phyloP scores from a whole-genome alignment of 2,329 filamentous ascomycete species.

The Pestalotiopsis fici region DNA sequence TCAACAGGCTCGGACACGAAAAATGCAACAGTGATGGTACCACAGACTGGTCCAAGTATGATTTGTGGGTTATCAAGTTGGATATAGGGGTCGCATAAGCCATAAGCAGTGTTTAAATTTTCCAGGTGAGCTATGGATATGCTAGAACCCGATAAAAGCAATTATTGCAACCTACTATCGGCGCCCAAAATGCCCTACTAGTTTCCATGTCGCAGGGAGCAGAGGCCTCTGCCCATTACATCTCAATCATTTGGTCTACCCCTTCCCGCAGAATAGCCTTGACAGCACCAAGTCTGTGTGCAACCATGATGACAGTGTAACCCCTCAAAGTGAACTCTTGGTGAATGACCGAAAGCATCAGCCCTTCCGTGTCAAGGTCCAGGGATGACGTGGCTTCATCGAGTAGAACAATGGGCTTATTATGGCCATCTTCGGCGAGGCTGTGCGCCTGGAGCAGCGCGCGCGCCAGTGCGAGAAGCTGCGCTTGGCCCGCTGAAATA shows the following conservation, averaged over 20 bases:
- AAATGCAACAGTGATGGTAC: neutral
- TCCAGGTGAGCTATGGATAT: neutral
- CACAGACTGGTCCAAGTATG: neutral
- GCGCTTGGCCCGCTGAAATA: conserved; percentile 32
- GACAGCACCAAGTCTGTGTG: conserved; percentile 29
- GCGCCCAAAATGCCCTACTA: too few relatives aligned
- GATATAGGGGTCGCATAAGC: neutral
- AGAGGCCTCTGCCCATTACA: neutral
- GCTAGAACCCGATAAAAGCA: neutral
- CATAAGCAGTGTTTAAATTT: neutral
- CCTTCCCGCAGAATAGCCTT: conserved; percentile 21
- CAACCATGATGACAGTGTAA: conserved; percentile 35
- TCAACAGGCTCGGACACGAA: neutral
- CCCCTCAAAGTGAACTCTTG: conserved; percentile 25
- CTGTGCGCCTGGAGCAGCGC: conserved; percentile 25
- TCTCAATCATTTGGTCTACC: conserved; percentile 17
- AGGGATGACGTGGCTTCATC: conserved; percentile 33
- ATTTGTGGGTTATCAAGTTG: neutral
- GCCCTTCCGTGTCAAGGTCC: conserved; percentile 31
- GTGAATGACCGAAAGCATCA: conserved; percentile 31
- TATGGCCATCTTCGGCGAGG: neutral
- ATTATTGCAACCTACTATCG: neutral
- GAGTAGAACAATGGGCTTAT: conserved; percentile 30
- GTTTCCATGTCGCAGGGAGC: too few relatives aligned
- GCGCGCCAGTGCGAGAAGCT: conserved; percentile 33